Conservation (phyloP, 768 basidiomycete species). For the Gymnopilus junonius region DNA sequence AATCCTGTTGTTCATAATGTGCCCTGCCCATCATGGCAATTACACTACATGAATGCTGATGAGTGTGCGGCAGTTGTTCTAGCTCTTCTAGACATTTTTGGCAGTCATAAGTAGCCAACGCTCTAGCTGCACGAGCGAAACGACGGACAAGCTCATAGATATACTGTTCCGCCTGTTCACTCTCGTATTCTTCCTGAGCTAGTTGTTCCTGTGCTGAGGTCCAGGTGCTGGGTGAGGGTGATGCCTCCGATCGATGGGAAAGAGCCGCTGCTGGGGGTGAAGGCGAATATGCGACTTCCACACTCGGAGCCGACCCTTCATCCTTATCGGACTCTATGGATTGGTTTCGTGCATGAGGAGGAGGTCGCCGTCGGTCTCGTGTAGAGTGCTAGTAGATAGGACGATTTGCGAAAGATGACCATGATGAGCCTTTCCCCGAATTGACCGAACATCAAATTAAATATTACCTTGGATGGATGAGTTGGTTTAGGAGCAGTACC, state of each 20-base stretch:
- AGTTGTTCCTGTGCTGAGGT: slow-evolving; percentile 70
- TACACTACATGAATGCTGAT: slow-evolving; percentile 78
- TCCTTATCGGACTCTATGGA: slow-evolving; percentile 76
- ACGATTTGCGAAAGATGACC: slow-evolving; percentile 1
- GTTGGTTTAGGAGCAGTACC: slow-evolving; percentile 55
- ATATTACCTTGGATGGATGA: slow-evolving; percentile 57
- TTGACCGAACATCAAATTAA: neutral
- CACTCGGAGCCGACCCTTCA: slow-evolving; percentile 54
- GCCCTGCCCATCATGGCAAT: slow-evolving; percentile 85
- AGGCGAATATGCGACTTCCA: slow-evolving; percentile 60
- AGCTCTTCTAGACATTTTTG: slow-evolving; percentile 75
- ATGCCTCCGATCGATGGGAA: slow-evolving; percentile 68
- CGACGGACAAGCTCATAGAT: slow-evolving; percentile 80
- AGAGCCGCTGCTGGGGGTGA: slow-evolving; percentile 63
- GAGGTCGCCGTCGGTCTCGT: slow-evolving; percentile 64
- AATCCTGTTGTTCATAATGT: slow-evolving; percentile 90
- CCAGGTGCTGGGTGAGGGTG: slow-evolving; percentile 65
- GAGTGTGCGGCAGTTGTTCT: slow-evolving; percentile 71
- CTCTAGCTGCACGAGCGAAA: slow-evolving; percentile 81
- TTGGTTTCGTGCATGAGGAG: slow-evolving; percentile 56
- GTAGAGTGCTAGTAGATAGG: slow-evolving; percentile 23
- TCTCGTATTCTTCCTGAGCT: slow-evolving; percentile 72
- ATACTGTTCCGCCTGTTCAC: slow-evolving; percentile 79
- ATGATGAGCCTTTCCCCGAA: slow-evolving; percentile 7
- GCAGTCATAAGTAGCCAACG: slow-evolving; percentile 78